These are phyloP conservation scores for Phyllosticta capitalensis DNA, from an alignment of 2,329 filamentous ascomycete genomes.

Conservation along the genomic window DNA sequence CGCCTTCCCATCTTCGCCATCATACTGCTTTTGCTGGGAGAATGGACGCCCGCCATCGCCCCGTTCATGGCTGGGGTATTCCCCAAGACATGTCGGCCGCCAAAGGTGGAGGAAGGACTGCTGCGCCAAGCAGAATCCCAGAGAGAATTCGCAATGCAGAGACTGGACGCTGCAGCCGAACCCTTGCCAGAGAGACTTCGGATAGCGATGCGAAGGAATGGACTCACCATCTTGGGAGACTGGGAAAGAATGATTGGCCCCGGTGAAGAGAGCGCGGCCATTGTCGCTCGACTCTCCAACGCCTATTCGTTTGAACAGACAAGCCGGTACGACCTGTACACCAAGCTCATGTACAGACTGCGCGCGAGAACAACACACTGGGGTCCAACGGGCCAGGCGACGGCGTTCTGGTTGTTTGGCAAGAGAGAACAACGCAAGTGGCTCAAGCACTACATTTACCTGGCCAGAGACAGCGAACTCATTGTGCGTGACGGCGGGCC, in stretches of 20 bases:
- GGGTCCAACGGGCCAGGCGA: neutral
- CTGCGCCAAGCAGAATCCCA: constrained; percentile 42
- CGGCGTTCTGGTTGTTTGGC: neutral
- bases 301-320: neutral
- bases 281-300: neutral
- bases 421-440: constrained; percentile 1
- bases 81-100: constrained; percentile 71
- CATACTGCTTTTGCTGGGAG: constrained; percentile 68
- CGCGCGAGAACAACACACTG: neutral
- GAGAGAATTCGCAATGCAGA: constrained; percentile 16
- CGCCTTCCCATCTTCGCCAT: constrained; percentile 70
- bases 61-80: constrained; percentile 62
- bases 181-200: constrained; percentile 12
- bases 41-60: constrained; percentile 76
- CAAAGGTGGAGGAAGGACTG: constrained; percentile 51
- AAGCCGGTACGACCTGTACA: neutral
- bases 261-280: neutral
- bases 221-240: neutral
- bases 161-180: neutral
- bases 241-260: neutral
- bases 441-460: constrained; percentile 44
- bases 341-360: constrained; percentile 1
- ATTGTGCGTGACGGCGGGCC: constrained; percentile 56
- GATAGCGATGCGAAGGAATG: constrained; percentile 11
- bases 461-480: constrained; percentile 62